Evolutionary conservation across 208 protist genomes (phyloP), one percentile per base, ranked within the genome.

Genomic region (Acanthamoeba rhysodes): DNA sequence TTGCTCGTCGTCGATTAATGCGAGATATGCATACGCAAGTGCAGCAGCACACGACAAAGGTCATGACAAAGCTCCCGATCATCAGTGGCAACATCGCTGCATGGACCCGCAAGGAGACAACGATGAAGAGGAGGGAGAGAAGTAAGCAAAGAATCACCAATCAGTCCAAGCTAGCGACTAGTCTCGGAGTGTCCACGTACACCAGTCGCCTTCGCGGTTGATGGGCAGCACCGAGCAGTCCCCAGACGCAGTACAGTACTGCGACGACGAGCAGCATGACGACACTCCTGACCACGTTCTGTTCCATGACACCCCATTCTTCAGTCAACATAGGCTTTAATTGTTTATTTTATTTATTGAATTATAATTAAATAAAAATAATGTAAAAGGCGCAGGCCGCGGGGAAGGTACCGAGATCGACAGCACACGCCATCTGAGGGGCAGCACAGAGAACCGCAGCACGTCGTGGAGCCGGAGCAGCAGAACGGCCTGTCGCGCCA

Each of bases 71-170:
- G 64, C 62, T 76, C 4, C 87, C 87, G 22, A 70, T 93, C 87
- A 93, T 78, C 87, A 93, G 29, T 27, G 87, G 87, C 87, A 93
- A 32, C 10, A 93, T n/a, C 20, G 87, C 87, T 93, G 87, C 76
- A n/a, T 57, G 5, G 41, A 20, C 29, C 24, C 24, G 5, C 24
- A 78, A 78, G 18, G 18, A 24, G n/a, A 32, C 29, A 22, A 87
- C 32, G 22, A 57, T 7, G 50, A 24, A n/a, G 45, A 53, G 14
- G 74, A 84, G n/a, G n/a, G 34, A 84, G 74, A 53, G 45, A 16
- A 84, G 45, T 62, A 27, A 62, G 57, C 57, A 20, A 48, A 27
- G 0, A 0, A 45, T 45, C n/a, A 78, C 70, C 1, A 9, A 20
- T 45, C 48, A 18, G 12, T 53, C 48, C 16, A 18, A 53, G 48